Base-by-base conservation (phyloP, 495 filamentous ascomycete species). In the Tuber calosporum region DNA sequence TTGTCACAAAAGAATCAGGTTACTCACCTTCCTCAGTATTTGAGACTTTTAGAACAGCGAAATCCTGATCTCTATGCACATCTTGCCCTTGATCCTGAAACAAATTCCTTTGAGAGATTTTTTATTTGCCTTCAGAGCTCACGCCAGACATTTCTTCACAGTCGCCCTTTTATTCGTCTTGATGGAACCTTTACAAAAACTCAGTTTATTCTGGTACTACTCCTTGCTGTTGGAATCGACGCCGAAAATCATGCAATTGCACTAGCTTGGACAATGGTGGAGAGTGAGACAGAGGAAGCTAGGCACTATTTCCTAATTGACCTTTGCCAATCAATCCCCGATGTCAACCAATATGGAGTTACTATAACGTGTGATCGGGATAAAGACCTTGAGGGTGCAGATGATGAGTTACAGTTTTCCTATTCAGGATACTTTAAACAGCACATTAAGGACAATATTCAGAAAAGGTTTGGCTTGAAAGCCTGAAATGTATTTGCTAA, bases 401-500 rank as follows among this genome's bases (percentile, higher is more conserved):
- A 76, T 42, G 45, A 45, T 26, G 70, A 69, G n/a, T 40, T 76
- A n/a, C 8, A 11, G 20, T n/a, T 39, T 19, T 39, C 67, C 17
- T 45, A 48, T 37, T 1, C 2, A 4, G 36, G 39, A 11, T 73
- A 41, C 34, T 76, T 37, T 66, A 68, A 38, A 15, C 39, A 73
- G 30, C 72, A 76, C 40, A 58, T 76, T 48, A 48, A 43, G 2
- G 20, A 58, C 7, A 76, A 76, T 40, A 40, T 76, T 66, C 37
- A 48, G 37, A 73, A 40, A 6, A 36, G 42, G 15, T 73, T 68
- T 69, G 66, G 70, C 4, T 9, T 73, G 13, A 30, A 42, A 6
- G 37, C 74, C 0, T 34, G 66, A n/a, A 19, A 30, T 15, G 17
- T 22, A 20, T 73, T 75, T 5, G n/a, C 43, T 22, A 48, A 48